Evolutionary conservation across 345 rosid species (phyloP), one percentile per base, ranked within the genome.

Genomic region (Populus euphratica): DNA sequence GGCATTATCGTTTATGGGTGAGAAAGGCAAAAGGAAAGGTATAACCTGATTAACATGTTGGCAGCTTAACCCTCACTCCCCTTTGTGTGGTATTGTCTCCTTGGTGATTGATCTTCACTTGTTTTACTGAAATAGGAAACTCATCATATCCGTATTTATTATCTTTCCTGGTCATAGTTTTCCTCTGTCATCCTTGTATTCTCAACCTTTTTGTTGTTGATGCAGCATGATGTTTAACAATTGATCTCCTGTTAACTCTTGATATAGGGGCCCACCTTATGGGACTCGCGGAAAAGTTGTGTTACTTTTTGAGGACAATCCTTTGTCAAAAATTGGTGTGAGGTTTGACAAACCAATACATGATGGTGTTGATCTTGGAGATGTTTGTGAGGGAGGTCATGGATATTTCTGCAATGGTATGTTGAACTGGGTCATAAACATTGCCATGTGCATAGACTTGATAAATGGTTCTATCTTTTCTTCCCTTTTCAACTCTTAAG

Each of bases 311-410:
- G 92, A 87, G 75, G 93, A 88, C 66, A 93, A 90, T 87, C 90
- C 90, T 83, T 71, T 80, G 71, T 88, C 98, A 52, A 93, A 94
- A 86, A 84, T 93, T 77, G 98, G 98, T 52, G 94, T 93, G 76
- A 91, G 85, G 81, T 94, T 93, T 90, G 95, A 93, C 81, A 88
- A 89, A 81, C 86, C 89, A 49, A 73, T 94, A 75, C 83, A 88
- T 65, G 97, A 93, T 72, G 98, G 98, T 8, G 97, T 91, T 76
- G 97, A 94, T 86, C 97, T 93, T 75, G 95, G 94, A 78, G 89
- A 81, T 75, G 84, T 50, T 9, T 91, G 97, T 77, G 94, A 93
- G 85, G 78, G 17, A 33, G 95, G 93, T 64, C 84, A 83, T 81
- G 98, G 98, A 72, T 93, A 86, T 81, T 94, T 91, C 88, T 94